A percentile compares a stretch with the other conserved stretches of the same genome.
phyloP scores from a whole-genome alignment of 768 basidiomycete species.

The Leccinum uliginosum region DNA sequence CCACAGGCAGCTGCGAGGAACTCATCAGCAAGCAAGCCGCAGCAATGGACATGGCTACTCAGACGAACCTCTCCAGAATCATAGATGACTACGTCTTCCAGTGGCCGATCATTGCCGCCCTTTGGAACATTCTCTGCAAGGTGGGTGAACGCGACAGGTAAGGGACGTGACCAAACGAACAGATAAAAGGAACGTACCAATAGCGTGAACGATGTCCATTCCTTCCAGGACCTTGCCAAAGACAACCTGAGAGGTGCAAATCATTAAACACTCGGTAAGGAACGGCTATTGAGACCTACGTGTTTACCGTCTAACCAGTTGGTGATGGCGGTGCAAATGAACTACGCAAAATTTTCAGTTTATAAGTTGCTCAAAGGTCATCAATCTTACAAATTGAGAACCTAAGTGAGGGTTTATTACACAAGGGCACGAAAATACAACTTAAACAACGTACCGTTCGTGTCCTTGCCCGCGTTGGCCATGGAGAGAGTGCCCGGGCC shows the following conservation, averaged over 20 bases:
- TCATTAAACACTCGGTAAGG: not conserved
- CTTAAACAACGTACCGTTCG: constrained; percentile 60
- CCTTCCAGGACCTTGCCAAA: constrained; percentile 92
- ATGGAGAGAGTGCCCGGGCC: constrained; percentile 85
- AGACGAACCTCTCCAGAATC: constrained; percentile 80
- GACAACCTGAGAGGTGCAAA: constrained; percentile 59
- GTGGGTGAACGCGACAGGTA: constrained; percentile 8
- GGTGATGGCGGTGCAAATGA: constrained; percentile 86
- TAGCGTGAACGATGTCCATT: constrained; percentile 76
- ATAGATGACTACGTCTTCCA: constrained; percentile 71
- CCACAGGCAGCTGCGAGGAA: constrained; percentile 45
- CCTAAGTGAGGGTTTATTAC: constrained; percentile 38
- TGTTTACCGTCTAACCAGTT: constrained; percentile 91
- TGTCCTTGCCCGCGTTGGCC: constrained; percentile 92
- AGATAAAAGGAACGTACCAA: constrained; percentile 48
- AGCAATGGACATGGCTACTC: constrained; percentile 9
- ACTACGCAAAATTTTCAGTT: constrained; percentile 43
- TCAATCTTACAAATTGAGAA: constrained; percentile 75
- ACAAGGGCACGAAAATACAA: not conserved
- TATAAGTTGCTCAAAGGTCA: not conserved
- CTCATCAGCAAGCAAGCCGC: constrained; percentile 2
- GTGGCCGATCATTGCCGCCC: constrained; percentile 65
- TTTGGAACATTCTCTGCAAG: constrained; percentile 72
- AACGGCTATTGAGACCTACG: constrained; percentile 37
- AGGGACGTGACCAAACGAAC: not conserved